phyloP scores from a whole-genome alignment of 768 basidiomycete genomes.

The Flagelloscypha sp. region DNA sequence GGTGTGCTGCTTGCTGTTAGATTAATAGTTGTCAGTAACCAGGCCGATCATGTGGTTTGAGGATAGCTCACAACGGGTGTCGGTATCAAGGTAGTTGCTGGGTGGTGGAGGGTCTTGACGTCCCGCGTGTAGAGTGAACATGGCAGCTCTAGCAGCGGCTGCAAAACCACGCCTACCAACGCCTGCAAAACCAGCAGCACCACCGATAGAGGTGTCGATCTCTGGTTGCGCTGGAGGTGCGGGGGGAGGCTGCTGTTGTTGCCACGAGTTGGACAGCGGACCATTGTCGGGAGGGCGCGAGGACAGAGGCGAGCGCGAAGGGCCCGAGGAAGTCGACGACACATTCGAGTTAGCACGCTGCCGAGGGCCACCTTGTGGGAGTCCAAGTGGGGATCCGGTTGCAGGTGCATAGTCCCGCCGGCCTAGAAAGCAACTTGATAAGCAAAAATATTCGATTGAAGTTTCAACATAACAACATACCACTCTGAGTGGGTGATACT shows the following conservation, averaged over 20 bases:
- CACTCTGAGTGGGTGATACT: too few relatives aligned
- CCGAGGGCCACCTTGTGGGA: too few relatives aligned
- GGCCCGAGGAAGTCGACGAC: constrained; percentile 29
- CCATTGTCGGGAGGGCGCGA: constrained; percentile 11
- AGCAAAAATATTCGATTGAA: too few relatives aligned
- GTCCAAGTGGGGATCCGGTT: too few relatives aligned
- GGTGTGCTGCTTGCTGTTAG: constrained; percentile 19
- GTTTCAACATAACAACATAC: too few relatives aligned
- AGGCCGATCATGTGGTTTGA: constrained; percentile 4
- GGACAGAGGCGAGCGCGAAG: constrained; percentile 5
- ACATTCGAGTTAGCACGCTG: too few relatives aligned
- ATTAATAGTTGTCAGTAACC: constrained; percentile 24
- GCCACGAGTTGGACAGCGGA: constrained; percentile 14
- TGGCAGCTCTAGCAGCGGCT: constrained; percentile 61
- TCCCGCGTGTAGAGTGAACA: constrained; percentile 27
- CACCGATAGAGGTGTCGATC: constrained; percentile 65
- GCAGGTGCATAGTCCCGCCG: too few relatives aligned
- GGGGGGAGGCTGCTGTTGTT: constrained; percentile 10
- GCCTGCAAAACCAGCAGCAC: constrained; percentile 83
- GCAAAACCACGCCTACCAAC: constrained; percentile 79
- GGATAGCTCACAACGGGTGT: constrained; percentile 24
- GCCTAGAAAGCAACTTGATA: too few relatives aligned
- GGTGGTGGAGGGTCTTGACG: too few relatives aligned
- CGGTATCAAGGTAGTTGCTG: constrained; percentile 40
- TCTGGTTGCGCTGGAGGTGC: constrained; percentile 23